Evolutionary conservation across 2,329 filamentous ascomycete genomes (phyloP).

Genomic region (Xenoacremonium recifei): DNA sequence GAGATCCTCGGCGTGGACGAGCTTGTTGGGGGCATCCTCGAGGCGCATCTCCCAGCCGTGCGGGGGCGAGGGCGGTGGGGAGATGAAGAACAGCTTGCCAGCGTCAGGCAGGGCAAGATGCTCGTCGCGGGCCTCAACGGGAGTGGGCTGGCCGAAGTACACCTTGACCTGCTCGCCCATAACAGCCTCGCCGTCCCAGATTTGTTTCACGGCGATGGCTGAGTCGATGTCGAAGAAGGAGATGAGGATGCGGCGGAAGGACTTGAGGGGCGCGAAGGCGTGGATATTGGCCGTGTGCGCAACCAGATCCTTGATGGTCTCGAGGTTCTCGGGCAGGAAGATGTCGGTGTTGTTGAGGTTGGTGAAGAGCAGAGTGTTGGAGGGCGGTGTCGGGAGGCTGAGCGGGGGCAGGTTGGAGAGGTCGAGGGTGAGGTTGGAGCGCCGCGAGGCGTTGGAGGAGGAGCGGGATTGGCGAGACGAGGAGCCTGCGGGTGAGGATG

Average conservation of each 20-base stretch:
- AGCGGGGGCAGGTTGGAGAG: slow-evolving; percentile 70
- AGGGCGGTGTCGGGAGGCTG: slow-evolving; percentile 68
- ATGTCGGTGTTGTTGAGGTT: slow-evolving; percentile 72
- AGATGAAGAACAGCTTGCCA: slow-evolving; percentile 73
- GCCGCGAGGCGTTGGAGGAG: slow-evolving; percentile 46
- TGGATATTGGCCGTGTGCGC: slow-evolving; percentile 68
- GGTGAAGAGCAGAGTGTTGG: slow-evolving; percentile 83
- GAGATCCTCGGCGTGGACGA: slow-evolving; percentile 67
- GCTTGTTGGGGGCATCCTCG: slow-evolving; percentile 69
- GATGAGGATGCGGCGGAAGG: slow-evolving; percentile 77
- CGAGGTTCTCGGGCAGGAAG: slow-evolving; percentile 72
- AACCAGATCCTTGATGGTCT: slow-evolving; percentile 71
- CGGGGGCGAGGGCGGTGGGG: slow-evolving; percentile 65
- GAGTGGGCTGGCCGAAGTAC: slow-evolving; percentile 65
- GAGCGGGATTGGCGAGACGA: slow-evolving; percentile 33
- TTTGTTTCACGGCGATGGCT: slow-evolving; percentile 67
- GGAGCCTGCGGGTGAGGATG: background rate
- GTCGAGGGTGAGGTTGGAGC: slow-evolving; percentile 64
- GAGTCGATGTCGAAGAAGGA: slow-evolving; percentile 71
- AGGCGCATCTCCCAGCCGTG: slow-evolving; percentile 68
- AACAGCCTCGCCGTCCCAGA: slow-evolving; percentile 72
- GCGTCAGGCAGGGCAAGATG: slow-evolving; percentile 66
- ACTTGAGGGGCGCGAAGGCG: slow-evolving; percentile 77
- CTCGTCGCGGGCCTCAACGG: slow-evolving; percentile 52
- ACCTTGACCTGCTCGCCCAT: slow-evolving; percentile 68